Conservation (phyloP, 441 rosid genomes). For the Populus tomentosa region DNA sequence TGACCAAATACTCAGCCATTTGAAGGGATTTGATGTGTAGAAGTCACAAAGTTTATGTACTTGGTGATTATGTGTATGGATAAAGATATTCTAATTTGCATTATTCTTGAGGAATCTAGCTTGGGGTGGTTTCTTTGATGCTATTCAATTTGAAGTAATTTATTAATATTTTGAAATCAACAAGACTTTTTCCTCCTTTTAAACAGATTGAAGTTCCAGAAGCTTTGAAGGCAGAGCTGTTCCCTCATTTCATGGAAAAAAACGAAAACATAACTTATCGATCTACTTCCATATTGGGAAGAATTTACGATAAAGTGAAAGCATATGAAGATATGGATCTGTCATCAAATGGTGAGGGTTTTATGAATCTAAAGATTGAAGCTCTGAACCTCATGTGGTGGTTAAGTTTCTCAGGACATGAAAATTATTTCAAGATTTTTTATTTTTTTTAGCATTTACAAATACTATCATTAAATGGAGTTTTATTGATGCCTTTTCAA, state of each 20-base stretch:
- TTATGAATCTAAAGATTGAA: not conserved
- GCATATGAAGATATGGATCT: conserved; percentile 21
- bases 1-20: not conserved
- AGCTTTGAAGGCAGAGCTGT: conserved; percentile 33
- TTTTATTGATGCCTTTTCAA: not conserved
- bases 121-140: not conserved
- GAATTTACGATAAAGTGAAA: conserved; percentile 46
- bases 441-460: not conserved
- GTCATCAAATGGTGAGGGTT: conserved; percentile 32
- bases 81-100: not conserved
- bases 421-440: not conserved
- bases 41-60: not conserved
- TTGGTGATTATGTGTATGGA: not conserved
- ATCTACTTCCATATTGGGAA: conserved; percentile 69
- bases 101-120: not conserved
- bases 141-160: not conserved
- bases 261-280: conserved; percentile 23
- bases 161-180: not conserved
- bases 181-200: not conserved
- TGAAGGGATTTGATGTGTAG: not conserved
- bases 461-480: not conserved
- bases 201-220: conserved; percentile 48
- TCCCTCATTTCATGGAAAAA: conserved; percentile 67
- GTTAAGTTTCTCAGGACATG: not conserved
- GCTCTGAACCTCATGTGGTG: not conserved